Base-by-base conservation (phyloP, 306 rosid genomes). In the Quercus mongolica region DNA sequence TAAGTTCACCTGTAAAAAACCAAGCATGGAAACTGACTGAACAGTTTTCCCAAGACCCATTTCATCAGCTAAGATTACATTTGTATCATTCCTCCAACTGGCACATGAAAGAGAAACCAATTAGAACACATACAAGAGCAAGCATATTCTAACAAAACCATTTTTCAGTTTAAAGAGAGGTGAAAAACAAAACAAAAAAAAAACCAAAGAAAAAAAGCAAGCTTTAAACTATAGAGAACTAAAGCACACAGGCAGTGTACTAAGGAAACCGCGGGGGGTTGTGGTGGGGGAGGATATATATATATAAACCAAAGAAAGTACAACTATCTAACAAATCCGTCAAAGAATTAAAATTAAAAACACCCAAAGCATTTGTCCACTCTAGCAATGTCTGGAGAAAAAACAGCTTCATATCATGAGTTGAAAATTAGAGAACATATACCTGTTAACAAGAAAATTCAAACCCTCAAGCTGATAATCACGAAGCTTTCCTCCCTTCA, bases 31-130 rank as follows among this genome's bases (percentile, higher is more conserved):
- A 61, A 96, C 99, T 55, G 98, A 93, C 83, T 96, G 99, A 76
- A 96, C 97, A 82, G 99, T 96, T 87, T 96, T 96, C 51, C 99
- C 99, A 78, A 96, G 99, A 78, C 99, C 99, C 99, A 96, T 96
- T 87, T 96, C 99, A 93, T 96, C 99, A 74, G 99, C 99, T 90
- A 96, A 93, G 83, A 96, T 96, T 79, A 96, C 98, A 87, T 93
- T 96, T 67, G 99, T 96, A 85, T 96, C 97, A 86, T 96, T 96
- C 82, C 99, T 93, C 99, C 99, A 96, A 76, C 99, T 96, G 87
- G 85, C 78, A 87, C 70, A 61, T 56, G 80, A 74, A 88, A 84
- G 30, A 79, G 35, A 75, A 28, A 38, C 57, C 58, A 44, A 78
- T 86, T 74, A 88, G 83, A 77, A 81, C 59, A 79, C 63, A 79